These are phyloP conservation scores for Xenosphaeropsis pyriputrescens DNA, from an alignment of 2,329 filamentous ascomycete genomes.

Conservation along the genomic window DNA sequence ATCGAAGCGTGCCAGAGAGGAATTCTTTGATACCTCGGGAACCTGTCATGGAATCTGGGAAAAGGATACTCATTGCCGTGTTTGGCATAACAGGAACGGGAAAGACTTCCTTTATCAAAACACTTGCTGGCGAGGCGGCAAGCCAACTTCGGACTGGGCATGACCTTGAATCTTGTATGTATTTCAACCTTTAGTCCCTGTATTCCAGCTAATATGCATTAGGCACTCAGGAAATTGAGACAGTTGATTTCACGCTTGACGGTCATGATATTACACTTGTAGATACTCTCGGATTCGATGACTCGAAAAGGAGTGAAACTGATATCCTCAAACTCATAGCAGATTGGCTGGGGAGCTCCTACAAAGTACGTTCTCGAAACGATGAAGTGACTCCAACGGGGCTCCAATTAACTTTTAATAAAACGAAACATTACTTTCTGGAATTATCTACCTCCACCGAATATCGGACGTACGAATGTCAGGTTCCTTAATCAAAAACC, in stretches of 20 bases:
- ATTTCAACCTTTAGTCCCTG: too few species aligned
- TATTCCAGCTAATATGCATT: too few species aligned
- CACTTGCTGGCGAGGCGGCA: slow-evolving; percentile 9
- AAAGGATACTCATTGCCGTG: too few species aligned
- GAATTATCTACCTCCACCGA: slow-evolving; percentile 16
- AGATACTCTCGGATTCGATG: slow-evolving; percentile 26
- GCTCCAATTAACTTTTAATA: too few species aligned
- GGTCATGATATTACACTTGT: too few species aligned
- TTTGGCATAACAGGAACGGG: slow-evolving; percentile 26
- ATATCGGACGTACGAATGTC: slow-evolving; percentile 26
- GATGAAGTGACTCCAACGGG: too few species aligned
- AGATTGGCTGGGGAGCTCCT: slow-evolving; percentile 14
- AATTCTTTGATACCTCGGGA: too few species aligned
- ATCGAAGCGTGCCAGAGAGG: too few species aligned
- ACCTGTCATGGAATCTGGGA: too few species aligned
- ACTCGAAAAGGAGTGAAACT: slow-evolving; percentile 19
- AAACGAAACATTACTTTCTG: too few species aligned
- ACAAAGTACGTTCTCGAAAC: slow-evolving; percentile 9
- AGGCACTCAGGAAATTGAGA: too few species aligned
- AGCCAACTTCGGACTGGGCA: slow-evolving; percentile 18
- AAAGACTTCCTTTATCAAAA: slow-evolving; percentile 22
- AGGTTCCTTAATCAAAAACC: slow-evolving; percentile 22
- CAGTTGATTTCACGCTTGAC: too few species aligned
- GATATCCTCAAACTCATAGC: slow-evolving; percentile 22
- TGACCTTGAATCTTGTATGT: slow-evolving; percentile 15